Base-by-base conservation (phyloP, 1,139 yeast species). In the Cylindricascospora bacillispora region DNA sequence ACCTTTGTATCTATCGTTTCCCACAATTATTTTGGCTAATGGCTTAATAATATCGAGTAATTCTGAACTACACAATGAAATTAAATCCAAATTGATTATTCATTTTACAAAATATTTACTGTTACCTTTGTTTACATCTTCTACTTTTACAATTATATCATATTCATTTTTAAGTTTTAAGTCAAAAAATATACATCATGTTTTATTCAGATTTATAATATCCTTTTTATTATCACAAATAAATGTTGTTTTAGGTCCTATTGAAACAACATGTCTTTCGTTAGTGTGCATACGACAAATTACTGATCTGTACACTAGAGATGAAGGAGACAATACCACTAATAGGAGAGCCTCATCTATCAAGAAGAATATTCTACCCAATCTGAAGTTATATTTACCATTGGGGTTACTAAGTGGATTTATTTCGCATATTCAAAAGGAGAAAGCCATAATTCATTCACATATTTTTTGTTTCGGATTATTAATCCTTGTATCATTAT, bases 1-100 rank as follows among this genome's bases (percentile, higher is more conserved):
- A 3, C 63, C 63, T 3, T 28, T 58, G 22, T 35, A 57, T 7
- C 44, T 59, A 19, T 56, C 62, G 7, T 57, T 46, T 33, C 62
- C 63, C 6, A 56, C 62, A 1, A 39, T 53, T 9, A 38, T 59
- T 6, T 37, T 58, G 16, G 49, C 61, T 7, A 47, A 54, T 23
- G 49, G 43, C 29, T 37, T 56, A 29, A 47, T 56, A 18, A 36
- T 47, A 32, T 38, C 47, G 24, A 35, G 40, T 10, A 34, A 31
- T 16, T 33, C 33, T 14, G 41, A 35, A 15, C 29, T 28, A 20
- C 3, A 31, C 22, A 13, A 7, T 7, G 21, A 18, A 7, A 18
- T 18, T 18, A 10, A 18, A 18, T 18, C 21, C 9, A 7, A 18
- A 18, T 7, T 18, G 21, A 7, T 18, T 7, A 18, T 7, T 10